These are phyloP conservation scores for Colletotrichum sp. DNA, from an alignment of 2,329 filamentous ascomycete species.

Conservation along the genomic window DNA sequence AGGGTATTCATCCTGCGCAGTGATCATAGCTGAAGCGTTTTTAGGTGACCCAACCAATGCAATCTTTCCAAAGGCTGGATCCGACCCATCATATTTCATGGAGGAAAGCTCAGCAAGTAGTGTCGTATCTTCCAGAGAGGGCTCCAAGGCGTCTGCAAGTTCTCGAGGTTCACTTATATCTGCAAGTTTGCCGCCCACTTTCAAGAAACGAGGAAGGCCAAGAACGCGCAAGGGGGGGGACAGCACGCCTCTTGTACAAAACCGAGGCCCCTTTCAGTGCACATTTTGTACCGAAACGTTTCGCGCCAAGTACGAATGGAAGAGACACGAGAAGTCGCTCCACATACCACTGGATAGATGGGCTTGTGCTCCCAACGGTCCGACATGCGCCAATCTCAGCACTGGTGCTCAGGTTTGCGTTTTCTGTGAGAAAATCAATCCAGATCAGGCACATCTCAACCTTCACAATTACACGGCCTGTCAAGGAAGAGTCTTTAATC, in stretches of 20 bases:
- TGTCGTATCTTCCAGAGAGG: slow-evolving; percentile 22
- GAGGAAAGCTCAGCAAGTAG: slow-evolving; percentile 23
- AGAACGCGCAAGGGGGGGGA: slow-evolving; percentile 37
- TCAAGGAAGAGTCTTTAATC: slow-evolving; percentile 70
- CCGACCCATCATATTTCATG: slow-evolving; percentile 4
- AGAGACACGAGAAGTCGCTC: slow-evolving; percentile 72
- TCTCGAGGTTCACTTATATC: slow-evolving; percentile 17
- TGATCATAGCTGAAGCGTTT: background rate
- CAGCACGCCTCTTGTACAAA: slow-evolving; percentile 38
- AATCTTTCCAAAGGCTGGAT: background rate
- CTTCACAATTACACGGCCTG: slow-evolving; percentile 67
- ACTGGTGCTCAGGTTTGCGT: slow-evolving; percentile 63
- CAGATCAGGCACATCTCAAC: slow-evolving; percentile 60
- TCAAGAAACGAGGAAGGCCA: slow-evolving; percentile 49
- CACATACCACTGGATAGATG: slow-evolving; percentile 69
- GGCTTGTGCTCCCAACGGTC: slow-evolving; percentile 67
- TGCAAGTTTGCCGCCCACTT: background rate
- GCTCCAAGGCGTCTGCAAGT: slow-evolving; percentile 29
- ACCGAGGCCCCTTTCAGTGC: slow-evolving; percentile 66
- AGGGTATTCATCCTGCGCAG: slow-evolving; percentile 53
- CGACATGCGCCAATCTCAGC: slow-evolving; percentile 60
- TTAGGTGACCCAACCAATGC: background rate
- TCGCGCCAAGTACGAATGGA: slow-evolving; percentile 72
- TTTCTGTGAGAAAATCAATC: slow-evolving; percentile 61
- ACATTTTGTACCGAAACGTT: slow-evolving; percentile 74